Base-by-base conservation (phyloP, 164 flowering plant genomes). In the Brasenia schreberi region DNA sequence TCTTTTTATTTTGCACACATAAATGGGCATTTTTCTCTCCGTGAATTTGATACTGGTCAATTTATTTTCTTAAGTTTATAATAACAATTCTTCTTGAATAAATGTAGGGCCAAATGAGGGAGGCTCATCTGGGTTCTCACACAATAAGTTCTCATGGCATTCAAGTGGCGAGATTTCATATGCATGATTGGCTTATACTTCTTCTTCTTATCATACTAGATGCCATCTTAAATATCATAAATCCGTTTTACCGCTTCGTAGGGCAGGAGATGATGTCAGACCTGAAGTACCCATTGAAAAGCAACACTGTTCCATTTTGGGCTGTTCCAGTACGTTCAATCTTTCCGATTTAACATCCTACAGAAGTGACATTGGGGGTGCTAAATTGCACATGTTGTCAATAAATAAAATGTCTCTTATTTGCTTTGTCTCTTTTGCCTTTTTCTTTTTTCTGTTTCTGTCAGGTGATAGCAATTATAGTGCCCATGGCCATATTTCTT, bases 201-300 rank as follows among this genome's bases (percentile, higher is more conserved):
- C 0, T 84, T 16, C 84, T 90, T 73, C 90, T 92, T 44, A 77
- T 73, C 72, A 84, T 77, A 42, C 72, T 90, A 66, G 88, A 77
- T 43, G 70, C 73, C 64, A 64, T 71, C 64, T 71, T 92, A 80
- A 87, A 87, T 72, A 68, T 86, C 0, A 88, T 92, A 42, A 84
- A 87, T 64, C 96, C 98, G 69, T 92, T 90, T 78, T 86, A 90
- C 68, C 87, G 96, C 59, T 92, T 81, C 77, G 96, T 90, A 68
- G 98, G 98, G 68, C 76, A 77, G 72, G 87, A 80, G 16, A 87
- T 88, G 96, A 81, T 92, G 88, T 71, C 80, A 6, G 92, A 88
- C 69, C 77, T 92, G 53, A 85, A 62, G 69, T 78, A 73, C 63
- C 81, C 81, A 5, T 43, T 75, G 53, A 73, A 76, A 67, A 18